Conservation (phyloP, 768 basidiomycete genomes). For the Mycena epipterygia region DNA sequence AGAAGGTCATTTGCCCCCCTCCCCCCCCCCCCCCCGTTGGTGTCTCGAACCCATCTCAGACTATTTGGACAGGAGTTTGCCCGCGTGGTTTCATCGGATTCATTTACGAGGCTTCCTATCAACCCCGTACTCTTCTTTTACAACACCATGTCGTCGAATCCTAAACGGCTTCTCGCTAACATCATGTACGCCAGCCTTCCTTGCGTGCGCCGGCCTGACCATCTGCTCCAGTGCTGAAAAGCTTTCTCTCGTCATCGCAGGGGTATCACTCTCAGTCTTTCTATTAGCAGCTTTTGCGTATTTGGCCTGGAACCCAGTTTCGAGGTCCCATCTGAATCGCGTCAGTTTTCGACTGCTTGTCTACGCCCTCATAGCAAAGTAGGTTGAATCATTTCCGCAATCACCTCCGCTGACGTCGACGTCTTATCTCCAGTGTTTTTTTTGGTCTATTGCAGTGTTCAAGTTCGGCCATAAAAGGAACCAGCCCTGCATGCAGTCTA, state of each 20-base stretch:
- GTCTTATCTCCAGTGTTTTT: background rate
- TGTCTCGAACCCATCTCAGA: too few relatives aligned
- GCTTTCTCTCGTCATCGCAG: background rate
- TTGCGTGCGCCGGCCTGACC: background rate
- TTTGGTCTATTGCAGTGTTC: background rate
- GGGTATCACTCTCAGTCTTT: background rate
- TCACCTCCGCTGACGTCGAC: background rate
- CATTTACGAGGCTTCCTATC: too few relatives aligned
- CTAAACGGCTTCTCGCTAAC: too few relatives aligned
- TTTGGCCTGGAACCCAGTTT: background rate
- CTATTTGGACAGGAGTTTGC: too few relatives aligned
- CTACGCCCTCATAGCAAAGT: conserved; percentile 39
- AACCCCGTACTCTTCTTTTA: too few relatives aligned
- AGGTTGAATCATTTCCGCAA: background rate
- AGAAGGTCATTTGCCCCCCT: too few relatives aligned
- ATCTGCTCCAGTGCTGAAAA: background rate
- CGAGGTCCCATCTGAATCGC: conserved; percentile 35
- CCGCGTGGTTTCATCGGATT: too few relatives aligned
- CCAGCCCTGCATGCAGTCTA: background rate
- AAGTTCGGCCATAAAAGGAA: background rate
- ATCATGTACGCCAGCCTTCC: background rate
- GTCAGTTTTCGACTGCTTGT: conserved; percentile 42
- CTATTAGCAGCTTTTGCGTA: background rate
- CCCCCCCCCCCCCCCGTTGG: too few relatives aligned
- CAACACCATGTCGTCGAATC: too few relatives aligned